Base-by-base conservation (phyloP, 495 filamentous ascomycete species). In the Physcia stellaris region DNA sequence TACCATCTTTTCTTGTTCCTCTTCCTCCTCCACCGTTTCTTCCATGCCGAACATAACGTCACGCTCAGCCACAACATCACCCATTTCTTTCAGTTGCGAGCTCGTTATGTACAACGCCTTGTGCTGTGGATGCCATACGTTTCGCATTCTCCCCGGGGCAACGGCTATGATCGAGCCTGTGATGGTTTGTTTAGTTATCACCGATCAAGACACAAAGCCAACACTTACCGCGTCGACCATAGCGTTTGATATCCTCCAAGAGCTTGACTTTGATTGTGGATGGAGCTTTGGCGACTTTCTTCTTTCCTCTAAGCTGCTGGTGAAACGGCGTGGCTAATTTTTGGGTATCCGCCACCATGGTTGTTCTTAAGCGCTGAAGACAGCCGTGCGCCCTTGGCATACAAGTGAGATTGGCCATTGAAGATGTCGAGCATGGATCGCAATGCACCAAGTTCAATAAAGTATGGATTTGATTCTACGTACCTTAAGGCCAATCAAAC, bases 221-320 rank as follows among this genome's bases (percentile, higher is more conserved):
- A 31, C 2, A 13, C 56, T 22, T 51, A 79, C 77, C 65, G 61
- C 66, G 67, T 41, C 65, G 61, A 10, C 77, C 79, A 51, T 70
- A 80, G 29, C 60, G 62, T 32, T 58, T 63, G 17, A 80, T 67
- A 49, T 80, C 71, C 43, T 66, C 49, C 5, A 75, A 54, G 40
- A 83, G 58, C 35, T 68, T 67, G 37, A 80, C 79, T 16, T 73
- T 64, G 21, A 80, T 56, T 16, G 61, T 64, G n/a, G 55, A 45
- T n/a, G 53, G 47, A 42, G 49, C 42, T 44, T 68, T 69, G 18
- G 55, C 54, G 32, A 63, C 45, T 50, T 63, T 73, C 52, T 71
- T 69, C 54, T 70, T 73, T 17, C 64, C 62, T 19, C 73, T 61
- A 38, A 69, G 44, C 42, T 71, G 68, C 47, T 32, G 27, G 10